Percentiles rank a stretch among this genome's conserved stretches.
Evolutionary conservation across 2,329 filamentous ascomycete species (phyloP).

Genomic region (Hymenoscyphus salicellus): DNA sequence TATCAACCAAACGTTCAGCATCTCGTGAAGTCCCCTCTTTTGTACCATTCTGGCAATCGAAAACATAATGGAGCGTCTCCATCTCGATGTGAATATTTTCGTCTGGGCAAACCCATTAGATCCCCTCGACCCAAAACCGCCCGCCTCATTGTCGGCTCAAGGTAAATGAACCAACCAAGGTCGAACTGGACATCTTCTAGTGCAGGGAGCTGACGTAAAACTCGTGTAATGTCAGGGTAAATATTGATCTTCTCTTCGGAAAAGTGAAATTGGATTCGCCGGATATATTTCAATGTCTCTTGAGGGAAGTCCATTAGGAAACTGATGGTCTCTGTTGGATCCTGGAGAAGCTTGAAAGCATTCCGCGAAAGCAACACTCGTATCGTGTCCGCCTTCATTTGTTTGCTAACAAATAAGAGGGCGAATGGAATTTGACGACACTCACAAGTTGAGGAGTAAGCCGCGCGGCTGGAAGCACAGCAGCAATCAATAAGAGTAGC

Average conservation of each 20-base stretch:
- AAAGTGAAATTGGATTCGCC: neutral
- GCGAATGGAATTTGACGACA: constrained; percentile 11
- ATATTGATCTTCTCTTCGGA: neutral
- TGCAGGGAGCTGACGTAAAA: neutral
- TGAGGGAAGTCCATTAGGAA: neutral
- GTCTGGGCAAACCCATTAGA: neutral
- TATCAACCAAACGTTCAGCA: neutral
- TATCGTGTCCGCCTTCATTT: constrained; percentile 3
- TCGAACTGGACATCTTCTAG: constrained; percentile 8
- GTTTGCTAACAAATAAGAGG: constrained; percentile 7
- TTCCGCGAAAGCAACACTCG: constrained; percentile 5
- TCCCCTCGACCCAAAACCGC: constrained; percentile 3
- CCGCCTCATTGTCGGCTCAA: constrained; percentile 7
- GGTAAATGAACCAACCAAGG: constrained; percentile 10
- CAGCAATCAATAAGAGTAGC: constrained; percentile 9
- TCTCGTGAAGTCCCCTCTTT: neutral
- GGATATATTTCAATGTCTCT: neutral
- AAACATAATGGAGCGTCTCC: neutral
- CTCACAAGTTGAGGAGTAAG: constrained; percentile 9
- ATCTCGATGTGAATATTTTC: neutral
- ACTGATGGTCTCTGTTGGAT: neutral
- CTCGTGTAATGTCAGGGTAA: constrained; percentile 8
- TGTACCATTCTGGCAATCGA: neutral
- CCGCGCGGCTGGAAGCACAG: neutral
- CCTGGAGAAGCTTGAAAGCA: neutral